Evolutionary conservation across 208 protist genomes (phyloP).

Genomic region (Wallacemonas sp.): DNA sequence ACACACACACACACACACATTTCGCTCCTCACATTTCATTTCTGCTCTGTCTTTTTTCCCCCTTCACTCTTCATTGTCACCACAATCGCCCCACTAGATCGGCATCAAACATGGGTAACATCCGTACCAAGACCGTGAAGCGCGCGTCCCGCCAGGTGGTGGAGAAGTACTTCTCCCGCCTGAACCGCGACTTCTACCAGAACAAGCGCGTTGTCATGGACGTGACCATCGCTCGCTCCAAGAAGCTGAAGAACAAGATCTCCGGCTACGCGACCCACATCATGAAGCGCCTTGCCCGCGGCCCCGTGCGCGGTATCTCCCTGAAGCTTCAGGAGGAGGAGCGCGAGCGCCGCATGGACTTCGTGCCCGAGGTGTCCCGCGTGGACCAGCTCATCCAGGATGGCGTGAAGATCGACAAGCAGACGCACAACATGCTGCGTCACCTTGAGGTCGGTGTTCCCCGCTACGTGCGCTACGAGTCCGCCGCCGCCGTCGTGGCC

Average conservation of each 20-base stretch:
- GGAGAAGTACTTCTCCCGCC: constrained; percentile 98
- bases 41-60: neutral
- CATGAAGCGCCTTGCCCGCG: constrained; percentile 98
- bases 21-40: neutral
- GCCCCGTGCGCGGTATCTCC: constrained; percentile 99
- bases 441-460: constrained; percentile 85
- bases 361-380: constrained; percentile 95
- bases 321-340: constrained; percentile 99
- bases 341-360: constrained; percentile 99
- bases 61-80: neutral
- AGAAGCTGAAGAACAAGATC: constrained; percentile 99
- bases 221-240: constrained; percentile 98
- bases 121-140: constrained; percentile 99
- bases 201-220: constrained; percentile 98
- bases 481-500: constrained; percentile 85
- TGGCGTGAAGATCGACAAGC: constrained; percentile 89
- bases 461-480: constrained; percentile 51
- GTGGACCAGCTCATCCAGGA: constrained; percentile 87
- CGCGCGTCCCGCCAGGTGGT: constrained; percentile 97
- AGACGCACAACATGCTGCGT: constrained; percentile 87
- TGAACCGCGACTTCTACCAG: constrained; percentile 98
- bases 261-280: constrained; percentile 99
- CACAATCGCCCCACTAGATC: constrained; percentile 9
- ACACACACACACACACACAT: neutral
- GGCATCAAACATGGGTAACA: constrained; percentile 90